Evolutionary conservation across 208 protist species (phyloP), one percentile per base, ranked within the genome.

Genomic region (Histomonas meleagridis): DNA sequence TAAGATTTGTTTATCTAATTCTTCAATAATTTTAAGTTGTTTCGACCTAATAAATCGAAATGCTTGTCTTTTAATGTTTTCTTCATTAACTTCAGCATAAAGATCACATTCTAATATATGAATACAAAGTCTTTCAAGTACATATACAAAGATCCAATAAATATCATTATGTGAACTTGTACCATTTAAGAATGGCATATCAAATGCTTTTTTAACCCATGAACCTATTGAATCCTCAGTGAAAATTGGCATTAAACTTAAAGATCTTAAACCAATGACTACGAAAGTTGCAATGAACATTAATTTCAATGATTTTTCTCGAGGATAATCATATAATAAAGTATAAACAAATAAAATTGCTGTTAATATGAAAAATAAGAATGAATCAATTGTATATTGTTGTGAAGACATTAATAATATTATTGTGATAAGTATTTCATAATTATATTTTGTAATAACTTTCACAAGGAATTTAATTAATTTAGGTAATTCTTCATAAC

Each of bases 41-140:
- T 46, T 86, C 16, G 46, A 43, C 38, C 76, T 51, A 46, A 86
- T 86, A n/a, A 86, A 86, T 86, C 76, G 23, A n/a, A 38, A 86
- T 21, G 76, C 40, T 9, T 55, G 16, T 55, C 46, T 86, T 28
- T 86, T 43, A 7, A 55, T 55, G 16, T 28, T 1, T 55, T 55
- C 23, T 14, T 86, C 46, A 3, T 14, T 16, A 46, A 40, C 51
- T 49, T 51, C 76, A 16, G 51, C 16, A 46, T 51, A 86, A 43
- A 86, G 51, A 32, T 43, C 14, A 57, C 46, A 26, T 55, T 55
- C 46, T n/a, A 65, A 28, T 28, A 65, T 86, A n/a, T 86, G 76
- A 49, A 86, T 86, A 16, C 26, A 26, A 26, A 86, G 55, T 32
- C 23, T 12, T 86, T 86, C 76, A 28, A 86, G 46, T 32, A 46